phyloP scores from a whole-genome alignment of 768 basidiomycete genomes.

The Hericium alpestre region DNA sequence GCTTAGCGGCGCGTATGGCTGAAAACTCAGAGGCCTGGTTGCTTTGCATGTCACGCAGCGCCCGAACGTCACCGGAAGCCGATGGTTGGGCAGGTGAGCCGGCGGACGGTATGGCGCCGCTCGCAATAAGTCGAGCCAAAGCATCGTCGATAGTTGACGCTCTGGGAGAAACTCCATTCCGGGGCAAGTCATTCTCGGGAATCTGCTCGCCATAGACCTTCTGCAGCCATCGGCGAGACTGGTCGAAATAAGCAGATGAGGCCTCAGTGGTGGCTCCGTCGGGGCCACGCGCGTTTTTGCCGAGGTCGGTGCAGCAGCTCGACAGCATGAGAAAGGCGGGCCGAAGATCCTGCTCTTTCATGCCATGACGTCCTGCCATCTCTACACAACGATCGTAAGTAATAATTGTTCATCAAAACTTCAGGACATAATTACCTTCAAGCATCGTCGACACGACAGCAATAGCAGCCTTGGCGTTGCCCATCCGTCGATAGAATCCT shows the following conservation, averaged over 20 bases:
- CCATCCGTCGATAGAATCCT: conserved; percentile 39
- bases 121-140: too few relatives aligned
- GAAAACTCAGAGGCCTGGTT: conserved; percentile 21
- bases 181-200: background rate
- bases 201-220: conserved; percentile 33
- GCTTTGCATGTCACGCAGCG: conserved; percentile 25
- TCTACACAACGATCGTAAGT: conserved; percentile 11
- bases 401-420: background rate
- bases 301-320: conserved; percentile 43
- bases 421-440: conserved; percentile 26
- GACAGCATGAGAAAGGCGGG: conserved; percentile 45
- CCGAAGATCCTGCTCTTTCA: conserved; percentile 29
- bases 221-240: conserved; percentile 35
- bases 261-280: conserved; percentile 16
- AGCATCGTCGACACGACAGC: conserved; percentile 35
- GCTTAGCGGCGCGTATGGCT: conserved; percentile 27
- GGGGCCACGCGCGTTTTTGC: conserved; percentile 19
- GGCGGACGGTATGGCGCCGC: background rate
- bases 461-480: conserved; percentile 35
- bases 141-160: too few relatives aligned
- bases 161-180: too few relatives aligned
- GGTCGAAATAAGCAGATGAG: conserved; percentile 27
- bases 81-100: conserved; percentile 18
- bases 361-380: conserved; percentile 29
- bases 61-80: conserved; percentile 23